These are phyloP conservation scores for Curvularia lunata DNA, from an alignment of 2,329 filamentous ascomycete genomes.

Conservation along the genomic window DNA sequence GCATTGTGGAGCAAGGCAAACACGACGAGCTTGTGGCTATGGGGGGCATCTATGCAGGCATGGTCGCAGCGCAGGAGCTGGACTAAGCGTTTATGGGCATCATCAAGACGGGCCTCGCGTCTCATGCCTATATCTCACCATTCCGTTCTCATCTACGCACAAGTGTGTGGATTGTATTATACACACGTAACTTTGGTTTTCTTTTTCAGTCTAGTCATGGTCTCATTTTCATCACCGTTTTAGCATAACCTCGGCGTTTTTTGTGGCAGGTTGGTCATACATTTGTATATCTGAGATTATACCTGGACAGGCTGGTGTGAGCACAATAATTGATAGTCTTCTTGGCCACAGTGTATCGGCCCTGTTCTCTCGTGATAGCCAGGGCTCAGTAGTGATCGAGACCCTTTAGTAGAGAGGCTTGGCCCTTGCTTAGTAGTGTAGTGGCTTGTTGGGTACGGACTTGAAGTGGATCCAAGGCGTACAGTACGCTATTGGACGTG, in stretches of 20 bases:
- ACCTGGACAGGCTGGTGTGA: background rate
- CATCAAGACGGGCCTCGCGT: background rate
- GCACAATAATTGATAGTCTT: background rate
- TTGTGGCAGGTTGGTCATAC: background rate
- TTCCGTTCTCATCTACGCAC: background rate
- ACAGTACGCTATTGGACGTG: background rate
- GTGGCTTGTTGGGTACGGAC: background rate
- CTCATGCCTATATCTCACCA: background rate
- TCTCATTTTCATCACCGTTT: background rate
- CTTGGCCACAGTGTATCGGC: background rate
- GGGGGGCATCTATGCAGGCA: slow-evolving; percentile 45
- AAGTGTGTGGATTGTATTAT: background rate
- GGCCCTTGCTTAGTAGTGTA: background rate
- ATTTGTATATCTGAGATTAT: background rate
- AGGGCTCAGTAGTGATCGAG: background rate
- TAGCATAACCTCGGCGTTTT: background rate
- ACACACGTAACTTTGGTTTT: slow-evolving; percentile 3
- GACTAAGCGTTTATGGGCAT: slow-evolving; percentile 25
- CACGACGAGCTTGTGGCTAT: slow-evolving; percentile 63
- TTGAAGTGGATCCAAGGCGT: slow-evolving; percentile 3
- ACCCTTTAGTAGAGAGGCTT: background rate
- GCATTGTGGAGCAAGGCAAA: slow-evolving; percentile 66
- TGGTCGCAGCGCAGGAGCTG: slow-evolving; percentile 48
- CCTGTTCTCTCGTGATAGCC: background rate
- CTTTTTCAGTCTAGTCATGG: background rate